Base-by-base conservation (phyloP, 441 rosid species). In the Populus trichocarpa region DNA sequence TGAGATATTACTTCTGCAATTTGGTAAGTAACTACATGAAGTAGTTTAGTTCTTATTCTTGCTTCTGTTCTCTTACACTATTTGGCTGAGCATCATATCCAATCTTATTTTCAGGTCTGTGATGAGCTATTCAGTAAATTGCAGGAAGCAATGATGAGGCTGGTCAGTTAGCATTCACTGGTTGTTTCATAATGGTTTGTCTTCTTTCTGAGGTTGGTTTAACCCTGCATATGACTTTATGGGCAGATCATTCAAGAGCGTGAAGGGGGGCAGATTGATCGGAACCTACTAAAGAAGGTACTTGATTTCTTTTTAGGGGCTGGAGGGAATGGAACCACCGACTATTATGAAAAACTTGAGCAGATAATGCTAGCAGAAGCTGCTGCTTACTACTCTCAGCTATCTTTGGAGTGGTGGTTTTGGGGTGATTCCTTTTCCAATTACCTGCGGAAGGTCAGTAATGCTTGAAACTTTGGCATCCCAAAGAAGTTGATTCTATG, bases 341-440 rank as follows among this genome's bases (percentile, higher is more conserved):
- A 78, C 36, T 78, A 72, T 72, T 72, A 78, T 78, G 80, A 33
- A n/a, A 72, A 72, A 25, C 3, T 72, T 22, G 80, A 78, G 71
- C 72, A 46, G 57, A 14, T 40, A 40, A 32, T 78, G 67, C 80
- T 78, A 2, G 76, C 80, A 30, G 80, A 78, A 78, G 71, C 68
- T 72, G 71, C 80, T 50, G 67, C 38, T 2, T 78, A 72, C 75
- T 78, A 78, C 72, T 66, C 76, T 78, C 57, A 78, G 42, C 12
- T 78, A 53, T 78, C 72, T 20, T n/a, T 72, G 72, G 53, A 71
- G n/a, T 78, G 72, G 69, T 76, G 79, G 79, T 76, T 59, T 69
- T 69, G 61, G 76, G 38, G 38, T 16, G 76, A 78, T 46, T 72
- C 76, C 8, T 65, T 26, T 6, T 5, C 72, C 6, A 72, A 66